These are phyloP conservation scores for Phytophthora vignae DNA, from an alignment of 352 stramenopile genomes.

Conservation along the genomic window DNA sequence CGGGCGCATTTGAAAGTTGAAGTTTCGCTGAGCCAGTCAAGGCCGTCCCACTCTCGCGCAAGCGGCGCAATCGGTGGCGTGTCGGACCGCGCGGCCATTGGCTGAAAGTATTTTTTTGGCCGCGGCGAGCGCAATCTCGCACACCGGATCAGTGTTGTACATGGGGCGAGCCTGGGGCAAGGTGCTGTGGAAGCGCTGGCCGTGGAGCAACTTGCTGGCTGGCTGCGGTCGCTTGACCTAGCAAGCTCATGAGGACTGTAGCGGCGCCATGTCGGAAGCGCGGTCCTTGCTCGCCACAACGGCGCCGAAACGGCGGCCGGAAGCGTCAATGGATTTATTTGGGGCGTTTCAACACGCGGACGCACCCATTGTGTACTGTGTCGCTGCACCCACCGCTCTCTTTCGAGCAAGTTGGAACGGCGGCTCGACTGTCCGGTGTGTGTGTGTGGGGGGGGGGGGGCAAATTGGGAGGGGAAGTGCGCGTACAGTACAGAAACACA, in stretches of 20 bases:
- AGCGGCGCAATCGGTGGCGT: constrained; percentile 22
- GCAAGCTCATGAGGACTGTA: background rate
- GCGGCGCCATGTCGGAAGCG: background rate
- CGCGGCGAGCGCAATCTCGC: constrained; percentile 2
- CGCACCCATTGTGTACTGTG: background rate
- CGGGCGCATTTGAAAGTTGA: constrained; percentile 17
- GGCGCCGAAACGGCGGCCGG: background rate
- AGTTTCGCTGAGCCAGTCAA: constrained; percentile 25
- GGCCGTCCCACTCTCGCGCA: constrained; percentile 12
- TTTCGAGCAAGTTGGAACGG: background rate
- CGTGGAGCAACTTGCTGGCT: background rate
- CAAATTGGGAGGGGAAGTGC: background rate
- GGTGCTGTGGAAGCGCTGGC: background rate
- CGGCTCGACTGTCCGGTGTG: background rate
- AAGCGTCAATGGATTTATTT: constrained; percentile 9
- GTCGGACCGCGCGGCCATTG: constrained; percentile 23
- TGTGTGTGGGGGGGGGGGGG: background rate
- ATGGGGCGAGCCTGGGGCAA: too few relatives aligned
- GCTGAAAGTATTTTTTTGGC: constrained; percentile 12
- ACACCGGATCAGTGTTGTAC: background rate
- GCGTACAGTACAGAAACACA: constrained; percentile 22
- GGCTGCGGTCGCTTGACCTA: background rate
- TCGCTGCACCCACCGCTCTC: background rate
- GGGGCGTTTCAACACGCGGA: constrained; percentile 6
- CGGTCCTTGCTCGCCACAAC: background rate